phyloP scores from a whole-genome alignment of 1,284 basidiomycete species.

The Ganoderma resinaceum region DNA sequence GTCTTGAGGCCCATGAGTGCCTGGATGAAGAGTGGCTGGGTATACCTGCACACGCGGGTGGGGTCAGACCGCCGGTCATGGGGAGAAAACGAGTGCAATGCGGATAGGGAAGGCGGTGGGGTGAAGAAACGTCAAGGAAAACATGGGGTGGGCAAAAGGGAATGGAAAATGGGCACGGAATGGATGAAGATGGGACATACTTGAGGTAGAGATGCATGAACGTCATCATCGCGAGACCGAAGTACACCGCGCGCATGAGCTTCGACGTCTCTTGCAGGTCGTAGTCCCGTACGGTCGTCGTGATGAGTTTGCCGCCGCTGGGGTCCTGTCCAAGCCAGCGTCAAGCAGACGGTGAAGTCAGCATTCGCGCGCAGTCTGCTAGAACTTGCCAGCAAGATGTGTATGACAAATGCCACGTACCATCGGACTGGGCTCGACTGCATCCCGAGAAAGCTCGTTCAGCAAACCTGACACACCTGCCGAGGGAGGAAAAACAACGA shows the following conservation, averaged over 20 bases:
- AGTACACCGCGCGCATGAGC: conserved; percentile 81
- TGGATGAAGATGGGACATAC: conserved; percentile 25
- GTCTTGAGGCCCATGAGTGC: conserved; percentile 89
- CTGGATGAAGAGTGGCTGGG: conserved; percentile 93
- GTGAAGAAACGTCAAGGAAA: background rate
- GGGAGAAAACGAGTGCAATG: background rate
- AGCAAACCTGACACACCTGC: background rate
- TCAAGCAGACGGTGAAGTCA: background rate
- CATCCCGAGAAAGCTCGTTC: background rate
- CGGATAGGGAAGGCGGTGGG: background rate
- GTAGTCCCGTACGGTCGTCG: conserved; percentile 95
- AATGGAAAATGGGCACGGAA: background rate
- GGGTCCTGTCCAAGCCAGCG: conserved; percentile 53
- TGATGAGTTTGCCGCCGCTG: conserved; percentile 82
- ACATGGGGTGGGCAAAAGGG: background rate
- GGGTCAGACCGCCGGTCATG: background rate
- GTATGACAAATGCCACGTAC: conserved; percentile 62
- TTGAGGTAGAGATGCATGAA: conserved; percentile 90
- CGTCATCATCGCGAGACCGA: conserved; percentile 87
- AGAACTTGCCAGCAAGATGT: conserved; percentile 22
- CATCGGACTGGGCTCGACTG: conserved; percentile 73
- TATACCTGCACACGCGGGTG: conserved; percentile 56
- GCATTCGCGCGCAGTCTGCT: background rate
- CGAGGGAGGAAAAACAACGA: background rate
- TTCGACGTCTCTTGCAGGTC: conserved; percentile 90